Evolutionary conservation across 2,329 filamentous ascomycete species (phyloP).

Genomic region (Clarireedia hainanense): DNA sequence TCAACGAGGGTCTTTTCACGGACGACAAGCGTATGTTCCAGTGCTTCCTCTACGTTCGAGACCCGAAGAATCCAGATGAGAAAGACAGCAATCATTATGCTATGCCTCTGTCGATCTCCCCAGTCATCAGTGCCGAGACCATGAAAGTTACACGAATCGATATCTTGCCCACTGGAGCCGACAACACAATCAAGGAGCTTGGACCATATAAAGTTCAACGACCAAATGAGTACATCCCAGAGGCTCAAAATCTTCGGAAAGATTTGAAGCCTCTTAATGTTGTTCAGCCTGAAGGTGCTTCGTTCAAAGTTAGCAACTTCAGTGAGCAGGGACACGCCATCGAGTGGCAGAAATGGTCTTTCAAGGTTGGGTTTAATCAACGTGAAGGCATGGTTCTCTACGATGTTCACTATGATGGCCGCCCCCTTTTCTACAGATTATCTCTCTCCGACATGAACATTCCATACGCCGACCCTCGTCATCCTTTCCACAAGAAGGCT

Average conservation of each 20-base stretch:
- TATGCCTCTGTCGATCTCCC: constrained; percentile 55
- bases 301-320: constrained; percentile 45
- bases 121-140: constrained; percentile 54
- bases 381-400: constrained; percentile 61
- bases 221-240: constrained; percentile 57
- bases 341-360: constrained; percentile 59
- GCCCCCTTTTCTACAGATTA: constrained; percentile 60
- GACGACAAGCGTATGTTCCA: constrained; percentile 46
- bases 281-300: constrained; percentile 56
- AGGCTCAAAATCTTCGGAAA: constrained; percentile 50
- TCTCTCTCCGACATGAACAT: constrained; percentile 58
- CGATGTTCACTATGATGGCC: constrained; percentile 54
- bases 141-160: constrained; percentile 64
- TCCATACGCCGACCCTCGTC: constrained; percentile 54
- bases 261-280: constrained; percentile 59
- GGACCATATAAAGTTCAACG: constrained; percentile 48
- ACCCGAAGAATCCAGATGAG: constrained; percentile 50
- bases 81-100: constrained; percentile 63
- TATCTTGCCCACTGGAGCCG: constrained; percentile 57
- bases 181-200: constrained; percentile 47
- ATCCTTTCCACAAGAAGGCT: constrained; percentile 61
- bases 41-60: constrained; percentile 59
- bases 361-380: constrained; percentile 53
- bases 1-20: constrained; percentile 38
- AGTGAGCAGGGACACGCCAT: constrained; percentile 46